Percentiles rank a stretch among this genome's conserved stretches.
phyloP scores from a whole-genome alignment of 371 early-diverging fungal species.

The Synchytrium microbalum region DNA sequence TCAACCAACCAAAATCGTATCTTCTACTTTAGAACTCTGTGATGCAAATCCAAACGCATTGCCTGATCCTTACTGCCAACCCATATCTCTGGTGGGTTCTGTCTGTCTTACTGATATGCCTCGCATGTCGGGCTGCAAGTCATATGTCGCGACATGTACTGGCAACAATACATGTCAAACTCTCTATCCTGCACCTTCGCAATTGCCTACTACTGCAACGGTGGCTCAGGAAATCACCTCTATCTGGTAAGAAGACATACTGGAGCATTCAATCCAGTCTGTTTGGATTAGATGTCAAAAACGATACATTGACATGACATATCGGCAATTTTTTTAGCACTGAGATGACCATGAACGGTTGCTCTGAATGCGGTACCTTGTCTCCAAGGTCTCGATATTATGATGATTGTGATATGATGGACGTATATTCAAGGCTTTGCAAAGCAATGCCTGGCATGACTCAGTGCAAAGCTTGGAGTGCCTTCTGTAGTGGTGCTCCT shows the following conservation, averaged over 20 bases:
- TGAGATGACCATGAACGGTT: constrained; percentile 41
- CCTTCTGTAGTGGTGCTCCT: constrained; percentile 32
- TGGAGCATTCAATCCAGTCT: no score
- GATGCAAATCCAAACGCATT: neutral
- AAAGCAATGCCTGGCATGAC: constrained; percentile 45
- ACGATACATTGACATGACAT: no score
- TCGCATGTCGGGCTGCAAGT: neutral
- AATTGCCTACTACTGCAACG: constrained; percentile 8
- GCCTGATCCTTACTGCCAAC: constrained; percentile 26
- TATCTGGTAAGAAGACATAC: no score
- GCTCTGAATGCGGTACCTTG: constrained; percentile 9
- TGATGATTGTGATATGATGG: constrained; percentile 33
- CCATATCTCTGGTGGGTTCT: constrained; percentile 37
- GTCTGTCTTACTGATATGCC: constrained; percentile 42
- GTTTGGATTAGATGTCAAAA: no score
- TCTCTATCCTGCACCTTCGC: neutral
- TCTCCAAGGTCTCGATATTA: constrained; percentile 4
- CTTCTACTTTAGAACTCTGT: neutral
- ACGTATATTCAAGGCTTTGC: constrained; percentile 39
- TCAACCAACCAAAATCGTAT: no score
- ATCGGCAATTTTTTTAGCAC: no score
- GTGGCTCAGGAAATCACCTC: constrained; percentile 10
- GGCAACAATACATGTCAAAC: neutral
- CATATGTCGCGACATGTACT: neutral
- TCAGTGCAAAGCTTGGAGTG: constrained; percentile 34